A percentile compares a stretch with the other conserved stretches of the same genome.
Conservation (phyloP, 1,139 yeast genomes). For the Meyerozyma guilliermondii region DNA sequence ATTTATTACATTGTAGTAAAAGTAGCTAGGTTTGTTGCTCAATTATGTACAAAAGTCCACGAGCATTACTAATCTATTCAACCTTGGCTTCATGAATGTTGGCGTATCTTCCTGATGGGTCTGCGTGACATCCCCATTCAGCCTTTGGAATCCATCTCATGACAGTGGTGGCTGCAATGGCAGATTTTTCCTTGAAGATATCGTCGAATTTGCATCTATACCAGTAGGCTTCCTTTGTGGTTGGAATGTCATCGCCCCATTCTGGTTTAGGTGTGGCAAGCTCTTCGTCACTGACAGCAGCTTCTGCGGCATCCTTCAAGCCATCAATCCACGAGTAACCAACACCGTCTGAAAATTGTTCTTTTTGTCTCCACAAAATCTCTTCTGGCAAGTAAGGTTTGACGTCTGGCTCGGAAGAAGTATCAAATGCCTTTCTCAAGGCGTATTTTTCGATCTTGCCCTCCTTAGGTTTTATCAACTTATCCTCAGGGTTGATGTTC, state of each 20-base stretch:
- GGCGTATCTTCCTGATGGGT: slow-evolving; percentile 97
- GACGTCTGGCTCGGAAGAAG: slow-evolving; percentile 61
- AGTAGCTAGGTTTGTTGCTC: neutral
- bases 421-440: slow-evolving; percentile 95
- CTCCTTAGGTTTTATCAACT: slow-evolving; percentile 63
- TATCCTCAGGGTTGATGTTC: slow-evolving; percentile 93
- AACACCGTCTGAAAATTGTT: slow-evolving; percentile 98
- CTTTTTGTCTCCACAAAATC: slow-evolving; percentile 99
- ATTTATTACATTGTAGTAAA: neutral
- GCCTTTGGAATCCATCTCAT: slow-evolving; percentile 99
- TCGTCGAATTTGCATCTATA: slow-evolving; percentile 95
- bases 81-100: slow-evolving; percentile 70
- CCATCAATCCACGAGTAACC: slow-evolving; percentile 99
- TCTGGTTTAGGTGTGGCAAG: slow-evolving; percentile 85
- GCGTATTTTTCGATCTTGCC: slow-evolving; percentile 91
- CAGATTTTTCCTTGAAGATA: slow-evolving; percentile 61
- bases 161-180: slow-evolving; percentile 92
- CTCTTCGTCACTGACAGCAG: slow-evolving; percentile 80
- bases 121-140: slow-evolving; percentile 99
- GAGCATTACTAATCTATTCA: slow-evolving; percentile 8
- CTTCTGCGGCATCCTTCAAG: slow-evolving; percentile 91
- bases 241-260: slow-evolving; percentile 94
- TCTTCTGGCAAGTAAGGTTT: slow-evolving; percentile 91
- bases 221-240: slow-evolving; percentile 99
- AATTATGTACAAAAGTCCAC: neutral